Evolutionary conservation across 2,329 filamentous ascomycete species (phyloP), one percentile per base, ranked within the genome.

Genomic region (Exophiala bonariae): DNA sequence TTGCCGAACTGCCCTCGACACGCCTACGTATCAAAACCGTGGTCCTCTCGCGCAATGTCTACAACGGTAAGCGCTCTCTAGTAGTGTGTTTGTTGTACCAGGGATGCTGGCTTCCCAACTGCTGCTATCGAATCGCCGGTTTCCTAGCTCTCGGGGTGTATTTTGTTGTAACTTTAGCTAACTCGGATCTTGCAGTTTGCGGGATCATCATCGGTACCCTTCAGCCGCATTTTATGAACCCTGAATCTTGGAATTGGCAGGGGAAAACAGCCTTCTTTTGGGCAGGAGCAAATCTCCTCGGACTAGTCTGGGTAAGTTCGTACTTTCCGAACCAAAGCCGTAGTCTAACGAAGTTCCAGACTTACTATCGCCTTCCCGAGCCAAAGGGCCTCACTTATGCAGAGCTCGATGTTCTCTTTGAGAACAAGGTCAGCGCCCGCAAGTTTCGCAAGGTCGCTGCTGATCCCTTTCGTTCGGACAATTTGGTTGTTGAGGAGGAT

Each of bases 1-100:
- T 79, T 17, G 69, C 76, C 0, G 78, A 80, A 55, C 66, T 79
- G 4, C 75, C 75, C 0, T 78, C 76, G 1, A 77, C 74, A 1
- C 67, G 77, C 8, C 69, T 81, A 26, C 74, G 75, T 50, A 68
- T 71, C 19, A 79, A 80, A 64, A 77, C 76, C 0, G 74, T 79
- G 14, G 76, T 77, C 2, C 64, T 81, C 30, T 75, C 76, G 2
- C 66, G 77, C 10, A 67, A 66, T 35, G 59, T 69, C 16, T 80
- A 78, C 63, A 77, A 80, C 52, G 3, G 42, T 17, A 14, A 32
- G 42, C 31, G n/a, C n/a, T n/a, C n/a, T n/a, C n/a, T n/a, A n/a
- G n/a, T n/a, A n/a, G n/a, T n/a, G n/a, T n/a, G n/a, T n/a, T n/a
- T n/a, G n/a, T n/a, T n/a, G n/a, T n/a, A n/a, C n/a, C n/a, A n/a